phyloP scores from a whole-genome alignment of 257 asterid species.

The Galeopsis tetrahit region DNA sequence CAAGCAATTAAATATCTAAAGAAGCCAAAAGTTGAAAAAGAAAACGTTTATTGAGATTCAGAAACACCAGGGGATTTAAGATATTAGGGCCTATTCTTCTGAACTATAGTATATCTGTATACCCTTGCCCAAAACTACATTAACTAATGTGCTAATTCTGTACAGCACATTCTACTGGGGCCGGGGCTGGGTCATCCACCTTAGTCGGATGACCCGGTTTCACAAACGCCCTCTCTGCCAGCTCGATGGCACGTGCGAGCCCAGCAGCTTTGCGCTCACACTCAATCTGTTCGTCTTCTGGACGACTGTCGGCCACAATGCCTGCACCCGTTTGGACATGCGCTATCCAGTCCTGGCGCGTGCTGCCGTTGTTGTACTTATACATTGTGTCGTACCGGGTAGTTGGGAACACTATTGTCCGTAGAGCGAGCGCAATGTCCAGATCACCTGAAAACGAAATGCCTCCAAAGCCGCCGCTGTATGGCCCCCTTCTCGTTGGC shows the following conservation, averaged over 20 bases:
- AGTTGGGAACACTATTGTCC: conserved; percentile 78
- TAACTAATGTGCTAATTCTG: conserved; percentile 17
- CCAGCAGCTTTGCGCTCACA: conserved; percentile 82
- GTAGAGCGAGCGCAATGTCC: conserved; percentile 80
- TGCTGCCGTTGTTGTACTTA: conserved; percentile 51
- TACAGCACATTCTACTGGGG: conserved; percentile 17
- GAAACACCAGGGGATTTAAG: too few species aligned
- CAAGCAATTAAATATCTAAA: too few species aligned
- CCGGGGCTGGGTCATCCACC: conserved; percentile 3
- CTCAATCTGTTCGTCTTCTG: conserved; percentile 77
- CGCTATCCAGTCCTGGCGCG: conserved; percentile 80
- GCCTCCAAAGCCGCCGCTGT: conserved; percentile 91
- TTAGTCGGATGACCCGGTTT: conserved; percentile 25
- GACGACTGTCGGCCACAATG: conserved; percentile 83
- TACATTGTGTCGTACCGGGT: conserved; percentile 68
- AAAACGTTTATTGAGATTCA: too few species aligned
- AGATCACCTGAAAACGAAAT: conserved; percentile 78
- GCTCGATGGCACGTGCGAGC: conserved; percentile 72
- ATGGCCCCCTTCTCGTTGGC: conserved; percentile 76
- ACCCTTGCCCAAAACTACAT: conserved; percentile 38
- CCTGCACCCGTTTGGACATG: conserved; percentile 94
- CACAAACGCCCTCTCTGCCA: conserved; percentile 81
- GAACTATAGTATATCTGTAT: neutral
- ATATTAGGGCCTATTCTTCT: neutral
- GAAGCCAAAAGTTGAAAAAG: too few species aligned